phyloP scores from a whole-genome alignment of 805 yeast genomes.

The Scheffersomyces coipomensis region DNA sequence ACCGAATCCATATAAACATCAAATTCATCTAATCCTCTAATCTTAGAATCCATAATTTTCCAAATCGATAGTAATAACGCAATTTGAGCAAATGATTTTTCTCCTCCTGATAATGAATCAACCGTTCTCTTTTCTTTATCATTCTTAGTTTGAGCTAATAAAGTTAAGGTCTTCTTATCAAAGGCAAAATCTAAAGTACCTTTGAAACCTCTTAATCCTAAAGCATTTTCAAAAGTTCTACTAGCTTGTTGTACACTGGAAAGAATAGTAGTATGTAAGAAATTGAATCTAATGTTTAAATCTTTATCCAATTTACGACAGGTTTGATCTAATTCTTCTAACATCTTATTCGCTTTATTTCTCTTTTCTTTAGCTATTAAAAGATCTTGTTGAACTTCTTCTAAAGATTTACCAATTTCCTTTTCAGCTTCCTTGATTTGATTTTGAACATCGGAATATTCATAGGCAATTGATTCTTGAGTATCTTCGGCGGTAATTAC shows the following conservation, averaged over 20 bases:
- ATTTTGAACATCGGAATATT: constrained; percentile 44
- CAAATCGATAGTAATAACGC: constrained; percentile 86
- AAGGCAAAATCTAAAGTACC: constrained; percentile 72
- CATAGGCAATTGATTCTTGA: constrained; percentile 47
- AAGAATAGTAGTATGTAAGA: constrained; percentile 30
- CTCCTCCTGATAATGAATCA: constrained; percentile 93
- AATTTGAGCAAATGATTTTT: constrained; percentile 90
- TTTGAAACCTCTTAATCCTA: constrained; percentile 66
- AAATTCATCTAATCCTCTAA: constrained; percentile 92
- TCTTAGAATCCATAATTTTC: constrained; percentile 85
- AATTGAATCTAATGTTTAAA: constrained; percentile 29
- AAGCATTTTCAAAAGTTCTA: constrained; percentile 52
- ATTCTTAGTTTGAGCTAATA: constrained; percentile 61
- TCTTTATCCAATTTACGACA: constrained; percentile 24
- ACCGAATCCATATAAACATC: constrained; percentile 98
- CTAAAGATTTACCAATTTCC: constrained; percentile 53
- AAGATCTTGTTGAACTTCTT: constrained; percentile 51
- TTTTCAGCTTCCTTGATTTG: constrained; percentile 53
- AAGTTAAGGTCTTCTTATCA: constrained; percentile 45
- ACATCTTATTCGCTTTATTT: constrained; percentile 40
- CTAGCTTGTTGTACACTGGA: constrained; percentile 30
- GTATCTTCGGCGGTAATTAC: constrained; percentile 37
- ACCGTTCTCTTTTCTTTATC: constrained; percentile 64
- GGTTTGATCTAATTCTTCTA: constrained; percentile 30
- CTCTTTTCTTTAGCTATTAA: constrained; percentile 41